These are phyloP conservation scores for Aphanomyces euteiches DNA, from an alignment of 352 stramenopile species.

Conservation along the genomic window DNA sequence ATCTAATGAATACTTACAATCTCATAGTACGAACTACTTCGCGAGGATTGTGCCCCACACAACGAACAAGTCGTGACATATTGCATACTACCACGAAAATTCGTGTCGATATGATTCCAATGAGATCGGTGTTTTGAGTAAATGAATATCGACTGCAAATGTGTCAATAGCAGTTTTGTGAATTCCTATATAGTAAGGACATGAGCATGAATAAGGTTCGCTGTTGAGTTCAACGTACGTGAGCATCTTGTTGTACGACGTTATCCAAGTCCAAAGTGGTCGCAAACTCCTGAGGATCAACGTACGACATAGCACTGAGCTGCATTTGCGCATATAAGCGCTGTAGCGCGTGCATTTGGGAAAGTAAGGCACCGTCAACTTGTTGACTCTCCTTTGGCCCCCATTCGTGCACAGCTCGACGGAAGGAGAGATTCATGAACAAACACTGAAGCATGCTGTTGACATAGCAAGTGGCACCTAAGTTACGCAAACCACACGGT, in stretches of 20 bases:
- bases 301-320: constrained; percentile 58
- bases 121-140: constrained; percentile 54
- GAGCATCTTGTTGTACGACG: constrained; percentile 81
- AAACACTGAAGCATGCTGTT: constrained; percentile 86
- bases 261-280: constrained; percentile 75
- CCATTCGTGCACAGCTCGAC: constrained; percentile 75
- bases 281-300: constrained; percentile 76
- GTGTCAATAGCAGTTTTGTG: constrained; percentile 75
- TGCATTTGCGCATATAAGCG: constrained; percentile 84
- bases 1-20: constrained; percentile 43
- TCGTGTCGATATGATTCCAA: constrained; percentile 60
- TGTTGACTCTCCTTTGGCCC: constrained; percentile 45
- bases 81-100: constrained; percentile 79
- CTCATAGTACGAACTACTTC: constrained; percentile 74
- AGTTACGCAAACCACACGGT: constrained; percentile 74
- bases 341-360: constrained; percentile 60
- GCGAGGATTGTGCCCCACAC: constrained; percentile 61
- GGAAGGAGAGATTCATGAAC: constrained; percentile 70
- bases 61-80: constrained; percentile 81
- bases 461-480: constrained; percentile 85
- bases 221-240: constrained; percentile 40
- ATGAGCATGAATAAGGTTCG: constrained; percentile 12
- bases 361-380: constrained; percentile 41
- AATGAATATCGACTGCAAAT: constrained; percentile 71
- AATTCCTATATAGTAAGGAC: constrained; percentile 61